A percentile compares a stretch with the other conserved stretches of the same genome.
Conservation (phyloP, 441 rosid species). For the Erodium texanum region DNA sequence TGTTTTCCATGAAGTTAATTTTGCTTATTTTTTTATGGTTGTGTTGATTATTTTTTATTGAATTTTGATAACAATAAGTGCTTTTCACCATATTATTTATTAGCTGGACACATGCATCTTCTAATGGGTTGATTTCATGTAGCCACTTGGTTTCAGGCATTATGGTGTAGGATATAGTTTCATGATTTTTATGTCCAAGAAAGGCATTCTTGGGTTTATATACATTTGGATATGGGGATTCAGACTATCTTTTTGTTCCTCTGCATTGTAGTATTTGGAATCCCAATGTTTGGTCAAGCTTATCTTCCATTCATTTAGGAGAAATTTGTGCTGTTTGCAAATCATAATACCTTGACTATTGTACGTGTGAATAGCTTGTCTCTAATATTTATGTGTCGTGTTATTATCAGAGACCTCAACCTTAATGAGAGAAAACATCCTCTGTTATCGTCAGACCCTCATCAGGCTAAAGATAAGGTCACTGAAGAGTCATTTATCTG, state of each 20-base stretch:
- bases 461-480: slow-evolving; percentile 50
- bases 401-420: slow-evolving; percentile 24
- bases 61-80: background rate
- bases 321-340: background rate
- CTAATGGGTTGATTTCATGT: background rate
- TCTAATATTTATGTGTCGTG: no score
- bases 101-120: background rate
- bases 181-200: background rate
- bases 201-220: background rate
- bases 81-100: background rate
- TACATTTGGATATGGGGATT: background rate
- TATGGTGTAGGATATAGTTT: slow-evolving; percentile 1
- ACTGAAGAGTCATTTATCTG: slow-evolving; percentile 66
- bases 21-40: background rate
- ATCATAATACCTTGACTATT: background rate
- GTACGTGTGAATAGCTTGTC: no score
- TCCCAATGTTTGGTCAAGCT: background rate
- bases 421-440: slow-evolving; percentile 25
- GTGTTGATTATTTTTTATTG: background rate
- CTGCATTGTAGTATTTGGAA: background rate
- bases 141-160: background rate
- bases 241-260: background rate
- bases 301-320: no score
- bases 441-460: slow-evolving; percentile 28
- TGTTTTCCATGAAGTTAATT: background rate